Evolutionary conservation across 2,329 filamentous ascomycete species (phyloP), one percentile per base, ranked within the genome.

Genomic region (Coniochaeta sp.): DNA sequence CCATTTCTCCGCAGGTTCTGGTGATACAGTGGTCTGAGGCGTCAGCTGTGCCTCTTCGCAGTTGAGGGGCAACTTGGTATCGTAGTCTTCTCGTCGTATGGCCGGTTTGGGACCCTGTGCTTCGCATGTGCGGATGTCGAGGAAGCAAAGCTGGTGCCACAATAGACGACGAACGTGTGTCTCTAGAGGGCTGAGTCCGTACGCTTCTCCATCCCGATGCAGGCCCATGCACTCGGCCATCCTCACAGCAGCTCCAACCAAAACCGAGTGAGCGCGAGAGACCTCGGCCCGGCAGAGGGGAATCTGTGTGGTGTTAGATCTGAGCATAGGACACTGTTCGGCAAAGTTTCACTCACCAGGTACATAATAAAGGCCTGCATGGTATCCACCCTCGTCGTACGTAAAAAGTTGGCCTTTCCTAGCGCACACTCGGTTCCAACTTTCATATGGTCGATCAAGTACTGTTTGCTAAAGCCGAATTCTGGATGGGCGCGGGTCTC

Each of bases 311-410:
- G 17, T 22, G 61, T 73, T 58, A 71, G 69, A 36, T 31, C 12
- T 24, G 54, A 14, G 3, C 7, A 19, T 8, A 34, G 54, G 7
- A 19, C 31, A 38, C 54, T 36, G 22, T 40, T 50, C 33, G 43
- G 16, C 22, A 7, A 36, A 24, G 22, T 58, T n/a, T 24, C 7
- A 76, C 81, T 73, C 71, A 89, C 86, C 73, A 91, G 76, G 64
- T 91, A 92, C 78, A 91, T 88, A 38, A 91, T 84, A 66, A 91
- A 88, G 1, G 87, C 88, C 69, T 92, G 89, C 66, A 93, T 76
- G 0, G 87, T 89, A 70, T 91, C 87, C n/a, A 90, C 74, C 64
- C 85, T 88, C 38, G 73, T 89, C 0, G 88, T 90, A 38, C 86
- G 79, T 38, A 92, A 72, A 61, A 91, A 89, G 68, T 89, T 87